Evolutionary conservation across 2,329 filamentous ascomycete species (phyloP).

Genomic region (Cryphonectria parasitica): DNA sequence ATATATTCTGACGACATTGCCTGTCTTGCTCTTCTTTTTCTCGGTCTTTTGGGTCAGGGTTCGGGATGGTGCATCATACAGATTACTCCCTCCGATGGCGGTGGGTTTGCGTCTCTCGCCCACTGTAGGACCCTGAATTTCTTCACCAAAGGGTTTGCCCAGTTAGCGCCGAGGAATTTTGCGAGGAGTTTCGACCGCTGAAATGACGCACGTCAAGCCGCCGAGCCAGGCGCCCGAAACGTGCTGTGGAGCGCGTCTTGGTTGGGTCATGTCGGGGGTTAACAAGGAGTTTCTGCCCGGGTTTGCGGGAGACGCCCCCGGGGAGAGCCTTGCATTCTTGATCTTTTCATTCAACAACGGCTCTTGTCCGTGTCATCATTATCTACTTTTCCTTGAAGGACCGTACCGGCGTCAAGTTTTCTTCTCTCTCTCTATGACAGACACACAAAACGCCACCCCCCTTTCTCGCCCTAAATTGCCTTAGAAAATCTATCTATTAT

Average conservation of each 20-base stretch:
- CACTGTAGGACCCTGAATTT: neutral
- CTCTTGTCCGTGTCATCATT: neutral
- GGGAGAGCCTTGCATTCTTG: neutral
- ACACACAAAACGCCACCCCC: too few species aligned
- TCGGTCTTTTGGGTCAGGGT: too few species aligned
- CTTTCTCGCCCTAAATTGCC: neutral
- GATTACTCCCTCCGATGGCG: constrained; percentile 16
- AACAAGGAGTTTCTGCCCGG: constrained; percentile 1
- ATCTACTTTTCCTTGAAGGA: neutral
- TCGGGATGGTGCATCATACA: neutral
- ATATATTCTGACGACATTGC: neutral
- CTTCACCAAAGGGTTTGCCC: constrained; percentile 7
- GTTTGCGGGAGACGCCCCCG: neutral
- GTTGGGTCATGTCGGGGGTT: constrained; percentile 2
- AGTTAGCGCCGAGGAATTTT: constrained; percentile 27
- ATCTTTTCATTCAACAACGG: neutral
- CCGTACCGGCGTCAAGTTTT: neutral
- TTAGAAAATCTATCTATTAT: neutral
- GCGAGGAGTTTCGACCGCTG: constrained; percentile 23
- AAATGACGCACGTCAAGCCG: neutral
- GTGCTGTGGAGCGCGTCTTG: constrained; percentile 19
- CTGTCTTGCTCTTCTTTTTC: neutral
- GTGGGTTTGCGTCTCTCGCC: neutral
- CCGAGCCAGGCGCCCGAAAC: constrained; percentile 21
- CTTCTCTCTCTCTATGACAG: too few species aligned